These are phyloP conservation scores for Scedosporium dehoogii DNA, from an alignment of 2,329 filamentous ascomycete genomes.

Conservation along the genomic window DNA sequence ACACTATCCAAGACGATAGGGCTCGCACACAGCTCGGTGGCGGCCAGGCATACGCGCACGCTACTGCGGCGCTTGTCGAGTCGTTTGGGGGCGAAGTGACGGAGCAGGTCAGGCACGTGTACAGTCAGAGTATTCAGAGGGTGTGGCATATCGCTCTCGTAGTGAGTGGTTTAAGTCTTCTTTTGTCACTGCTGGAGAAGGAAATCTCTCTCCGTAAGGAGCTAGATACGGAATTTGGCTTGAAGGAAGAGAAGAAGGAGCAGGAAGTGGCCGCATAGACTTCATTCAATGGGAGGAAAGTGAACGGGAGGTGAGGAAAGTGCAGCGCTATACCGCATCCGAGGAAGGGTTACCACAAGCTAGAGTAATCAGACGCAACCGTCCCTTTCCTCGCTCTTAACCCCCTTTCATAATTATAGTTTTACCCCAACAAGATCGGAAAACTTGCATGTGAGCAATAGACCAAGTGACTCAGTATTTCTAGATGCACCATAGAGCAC, in stretches of 20 bases:
- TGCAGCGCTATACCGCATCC: too few species aligned
- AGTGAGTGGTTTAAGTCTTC: constrained; percentile 13
- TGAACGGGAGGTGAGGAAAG: not conserved
- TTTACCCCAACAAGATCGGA: too few species aligned
- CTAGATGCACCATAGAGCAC: too few species aligned
- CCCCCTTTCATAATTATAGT: too few species aligned
- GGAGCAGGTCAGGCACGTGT: constrained; percentile 16
- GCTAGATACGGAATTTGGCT: constrained; percentile 18
- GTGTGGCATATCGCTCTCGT: constrained; percentile 15
- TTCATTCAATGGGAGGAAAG: not conserved
- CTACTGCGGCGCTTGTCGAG: constrained; percentile 15
- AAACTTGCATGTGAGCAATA: too few species aligned
- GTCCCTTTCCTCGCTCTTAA: too few species aligned
- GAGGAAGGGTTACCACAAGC: too few species aligned
- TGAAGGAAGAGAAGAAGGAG: constrained; percentile 12
- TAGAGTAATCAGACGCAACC: too few species aligned
- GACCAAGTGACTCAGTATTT: not conserved
- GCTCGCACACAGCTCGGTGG: constrained; percentile 11
- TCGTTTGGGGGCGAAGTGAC: constrained; percentile 12
- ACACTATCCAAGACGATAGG: constrained; percentile 13
- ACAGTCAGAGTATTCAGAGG: constrained; percentile 13
- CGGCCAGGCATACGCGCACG: constrained; percentile 19
- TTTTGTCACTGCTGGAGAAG: constrained; percentile 17
- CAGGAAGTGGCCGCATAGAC: not conserved
- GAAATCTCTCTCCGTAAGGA: constrained; percentile 16